These are phyloP conservation scores for Xylariaceae sp. DNA, from an alignment of 2,329 filamentous ascomycete genomes.

Conservation along the genomic window DNA sequence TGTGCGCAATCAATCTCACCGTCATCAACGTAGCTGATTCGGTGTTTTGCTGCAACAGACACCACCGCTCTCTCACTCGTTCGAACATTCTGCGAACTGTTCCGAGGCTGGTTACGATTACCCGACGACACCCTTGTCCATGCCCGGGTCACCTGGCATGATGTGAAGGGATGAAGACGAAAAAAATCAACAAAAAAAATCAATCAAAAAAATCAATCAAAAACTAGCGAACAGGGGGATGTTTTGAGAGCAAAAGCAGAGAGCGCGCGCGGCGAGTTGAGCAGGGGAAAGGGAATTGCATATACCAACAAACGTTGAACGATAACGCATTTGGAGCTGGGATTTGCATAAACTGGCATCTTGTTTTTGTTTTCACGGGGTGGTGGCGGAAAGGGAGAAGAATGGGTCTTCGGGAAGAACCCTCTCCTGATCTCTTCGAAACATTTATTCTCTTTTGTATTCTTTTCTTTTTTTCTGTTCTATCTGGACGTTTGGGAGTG, in stretches of 20 bases:
- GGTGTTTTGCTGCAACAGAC: conserved; percentile 50
- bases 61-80: conserved; percentile 69
- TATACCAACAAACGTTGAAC: not conserved
- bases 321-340: conserved; percentile 11
- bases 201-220: not conserved
- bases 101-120: conserved; percentile 59
- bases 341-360: conserved; percentile 15
- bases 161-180: conserved; percentile 16
- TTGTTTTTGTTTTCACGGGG: conserved; percentile 9
- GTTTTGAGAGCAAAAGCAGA: not conserved
- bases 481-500: conserved; percentile 17
- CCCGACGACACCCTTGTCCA: conserved; percentile 67
- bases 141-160: conserved; percentile 61
- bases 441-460: not conserved
- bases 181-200: not conserved
- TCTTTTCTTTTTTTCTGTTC: not conserved
- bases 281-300: not conserved
- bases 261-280: no score
- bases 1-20: conserved; percentile 40
- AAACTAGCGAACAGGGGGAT: not conserved
- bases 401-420: no score
- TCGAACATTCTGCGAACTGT: conserved; percentile 60
- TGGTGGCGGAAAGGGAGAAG: conserved; percentile 5
- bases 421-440: no score
- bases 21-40: conserved; percentile 46